phyloP scores from a whole-genome alignment of 2,329 filamentous ascomycete species.

The Aspergillus sp. region DNA sequence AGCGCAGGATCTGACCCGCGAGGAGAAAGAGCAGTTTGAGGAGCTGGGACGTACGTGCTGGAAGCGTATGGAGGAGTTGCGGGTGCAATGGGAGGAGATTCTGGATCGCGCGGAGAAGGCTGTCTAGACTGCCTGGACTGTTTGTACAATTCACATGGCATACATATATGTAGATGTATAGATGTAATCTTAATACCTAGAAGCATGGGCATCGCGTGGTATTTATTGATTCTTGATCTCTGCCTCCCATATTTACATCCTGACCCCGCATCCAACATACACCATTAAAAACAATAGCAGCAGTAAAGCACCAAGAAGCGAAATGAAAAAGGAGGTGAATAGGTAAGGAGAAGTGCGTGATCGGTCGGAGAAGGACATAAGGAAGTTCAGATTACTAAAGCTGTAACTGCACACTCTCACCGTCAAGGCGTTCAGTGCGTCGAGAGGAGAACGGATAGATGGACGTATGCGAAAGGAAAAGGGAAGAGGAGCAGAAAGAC shows the following conservation, averaged over 20 bases:
- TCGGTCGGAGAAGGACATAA: background rate
- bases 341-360: background rate
- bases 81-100: slow-evolving; percentile 37
- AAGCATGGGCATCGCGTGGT: background rate
- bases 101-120: slow-evolving; percentile 32
- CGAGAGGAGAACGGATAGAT: slow-evolving; percentile 14
- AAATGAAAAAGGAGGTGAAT: no score
- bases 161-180: background rate
- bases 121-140: background rate
- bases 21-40: slow-evolving; percentile 38
- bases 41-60: slow-evolving; percentile 40
- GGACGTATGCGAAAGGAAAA: slow-evolving; percentile 14
- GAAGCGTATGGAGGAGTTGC: slow-evolving; percentile 43
- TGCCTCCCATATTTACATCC: slow-evolving; percentile 34
- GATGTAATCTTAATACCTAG: background rate
- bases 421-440: slow-evolving; percentile 30
- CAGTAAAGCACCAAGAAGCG: background rate
- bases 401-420: slow-evolving; percentile 19
- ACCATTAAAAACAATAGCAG: slow-evolving; percentile 32
- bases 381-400: slow-evolving; percentile 7
- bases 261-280: slow-evolving; percentile 27
- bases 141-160: background rate
- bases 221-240: slow-evolving; percentile 12
- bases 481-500: slow-evolving; percentile 9
- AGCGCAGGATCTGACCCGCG: slow-evolving; percentile 54